Base-by-base conservation (phyloP, 2,329 filamentous ascomycete species). In the Microdochium bolleyi region DNA sequence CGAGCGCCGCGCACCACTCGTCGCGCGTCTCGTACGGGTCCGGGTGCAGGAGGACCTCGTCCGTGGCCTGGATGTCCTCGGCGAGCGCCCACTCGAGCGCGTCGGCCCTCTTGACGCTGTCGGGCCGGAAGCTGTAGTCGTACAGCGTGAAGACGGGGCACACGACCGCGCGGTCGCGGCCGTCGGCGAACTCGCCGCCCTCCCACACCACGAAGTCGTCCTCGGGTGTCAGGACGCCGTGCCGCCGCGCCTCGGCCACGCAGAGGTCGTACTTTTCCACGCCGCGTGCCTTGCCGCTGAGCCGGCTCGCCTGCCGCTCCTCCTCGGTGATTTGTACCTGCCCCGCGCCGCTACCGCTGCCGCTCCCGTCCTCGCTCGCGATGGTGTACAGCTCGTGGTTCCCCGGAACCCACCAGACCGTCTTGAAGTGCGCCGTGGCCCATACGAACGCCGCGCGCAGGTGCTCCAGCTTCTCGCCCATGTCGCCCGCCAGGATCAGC, bases 311-410 rank as follows among this genome's bases (percentile, higher is more conserved):
- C 37, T n/a, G 37, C 48, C 69, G 65, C n/a, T 27, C 46, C n/a
- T 24, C 46, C 14, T 24, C 46, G 24, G 13, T 16, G 7, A 10
- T 5, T 8, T 34, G 24, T 13, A 3, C 5, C 48, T 49, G 48
- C 24, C 14, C 3, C 24, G n/a, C 5, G 8, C 19, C 14, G 22
- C 14, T 27, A 14, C 19, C 13, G 19, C 13, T 22, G 41, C 56
- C 37, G 60, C 57, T 22, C 56, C 51, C 49, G 21, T 13, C 21
- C 37, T 24, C 38, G 21, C 8, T 55, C 24, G 71, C 69, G 51
- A 80, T 61, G 1, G 75, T 78, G 62, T 82, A 83, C 10, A 83
- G 70, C 66, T 82, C 78, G 57, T 82, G 78, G 60, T 82, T 82
- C 4, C 79, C 79, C 0, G 78, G 78, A 8, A 74, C 73, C 79